phyloP scores from a whole-genome alignment of 1,284 basidiomycete species.

The Ustilago trichophora region DNA sequence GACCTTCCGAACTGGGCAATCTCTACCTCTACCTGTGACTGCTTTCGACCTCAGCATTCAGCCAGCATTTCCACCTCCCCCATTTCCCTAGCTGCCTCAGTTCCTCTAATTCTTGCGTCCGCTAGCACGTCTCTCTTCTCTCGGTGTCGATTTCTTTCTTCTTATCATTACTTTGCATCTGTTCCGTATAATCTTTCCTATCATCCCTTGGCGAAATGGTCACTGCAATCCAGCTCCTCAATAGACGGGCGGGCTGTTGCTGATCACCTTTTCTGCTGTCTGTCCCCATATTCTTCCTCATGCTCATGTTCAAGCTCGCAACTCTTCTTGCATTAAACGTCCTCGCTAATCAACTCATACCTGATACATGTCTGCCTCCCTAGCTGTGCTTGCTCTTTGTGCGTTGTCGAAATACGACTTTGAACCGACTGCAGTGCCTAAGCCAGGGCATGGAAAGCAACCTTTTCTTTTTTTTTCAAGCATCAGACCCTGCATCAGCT shows the following conservation, averaged over 20 bases:
- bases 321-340: constrained; percentile 1
- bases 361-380: not conserved
- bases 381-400: too few species aligned
- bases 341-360: constrained; percentile 6
- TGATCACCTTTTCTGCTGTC: not conserved
- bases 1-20: too few species aligned
- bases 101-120: not conserved
- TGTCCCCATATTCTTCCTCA: not conserved
- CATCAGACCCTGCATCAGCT: constrained; percentile 19
- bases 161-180: not conserved
- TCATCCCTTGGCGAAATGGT: too few species aligned
- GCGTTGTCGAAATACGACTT: too few species aligned
- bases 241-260: not conserved
- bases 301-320: not conserved
- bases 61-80: too few species aligned
- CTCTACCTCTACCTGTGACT: not conserved
- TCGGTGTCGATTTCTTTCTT: not conserved
- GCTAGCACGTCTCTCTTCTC: not conserved
- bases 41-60: too few species aligned
- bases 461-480: not conserved
- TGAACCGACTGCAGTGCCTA: too few species aligned
- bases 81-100: too few species aligned
- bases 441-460: too few species aligned
- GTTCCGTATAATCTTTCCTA: constrained; percentile 8
- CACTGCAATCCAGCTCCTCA: too few species aligned